phyloP scores from a whole-genome alignment of 108 stramenopile genomes.

The Cylindrotheca fusiformis region DNA sequence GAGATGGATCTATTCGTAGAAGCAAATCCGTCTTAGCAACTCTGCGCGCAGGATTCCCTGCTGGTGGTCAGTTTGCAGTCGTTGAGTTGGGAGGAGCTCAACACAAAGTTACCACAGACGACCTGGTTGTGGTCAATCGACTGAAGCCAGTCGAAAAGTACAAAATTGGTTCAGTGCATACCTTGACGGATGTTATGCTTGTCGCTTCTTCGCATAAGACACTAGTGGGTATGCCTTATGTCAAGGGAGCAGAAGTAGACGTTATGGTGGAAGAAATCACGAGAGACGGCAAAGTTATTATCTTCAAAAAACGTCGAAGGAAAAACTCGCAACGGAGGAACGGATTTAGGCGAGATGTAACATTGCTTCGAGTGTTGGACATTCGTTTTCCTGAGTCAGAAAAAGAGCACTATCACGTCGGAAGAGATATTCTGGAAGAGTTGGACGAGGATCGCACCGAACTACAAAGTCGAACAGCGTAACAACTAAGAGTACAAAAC shows the following conservation, averaged over 20 bases:
- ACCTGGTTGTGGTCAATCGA: conserved; percentile 78
- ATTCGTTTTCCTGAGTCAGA: conserved; percentile 69
- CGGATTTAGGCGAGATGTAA: conserved; percentile 79
- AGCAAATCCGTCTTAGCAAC: conserved; percentile 56
- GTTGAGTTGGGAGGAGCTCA: conserved; percentile 75
- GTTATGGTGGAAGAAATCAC: conserved; percentile 91
- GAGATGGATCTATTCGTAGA: conserved; percentile 53
- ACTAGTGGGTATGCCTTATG: conserved; percentile 78
- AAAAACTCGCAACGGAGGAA: conserved; percentile 86
- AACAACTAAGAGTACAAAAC: background rate
- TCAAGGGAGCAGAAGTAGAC: conserved; percentile 72
- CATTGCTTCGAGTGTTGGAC: conserved; percentile 78
- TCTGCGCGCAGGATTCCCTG: conserved; percentile 68
- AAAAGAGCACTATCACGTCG: conserved; percentile 29
- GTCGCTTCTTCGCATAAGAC: conserved; percentile 65
- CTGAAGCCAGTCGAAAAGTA: conserved; percentile 62
- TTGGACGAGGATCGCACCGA: conserved; percentile 6
- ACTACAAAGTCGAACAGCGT: background rate
- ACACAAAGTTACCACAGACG: conserved; percentile 81
- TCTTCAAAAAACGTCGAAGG: conserved; percentile 90
- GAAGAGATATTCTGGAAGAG: conserved; percentile 25
- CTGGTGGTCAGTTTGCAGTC: conserved; percentile 77
- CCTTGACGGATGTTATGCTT: conserved; percentile 70
- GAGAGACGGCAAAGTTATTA: conserved; percentile 75
- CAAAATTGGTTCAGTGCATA: conserved; percentile 69